phyloP scores from a whole-genome alignment of 768 basidiomycete species.

The Mycena maculata region DNA sequence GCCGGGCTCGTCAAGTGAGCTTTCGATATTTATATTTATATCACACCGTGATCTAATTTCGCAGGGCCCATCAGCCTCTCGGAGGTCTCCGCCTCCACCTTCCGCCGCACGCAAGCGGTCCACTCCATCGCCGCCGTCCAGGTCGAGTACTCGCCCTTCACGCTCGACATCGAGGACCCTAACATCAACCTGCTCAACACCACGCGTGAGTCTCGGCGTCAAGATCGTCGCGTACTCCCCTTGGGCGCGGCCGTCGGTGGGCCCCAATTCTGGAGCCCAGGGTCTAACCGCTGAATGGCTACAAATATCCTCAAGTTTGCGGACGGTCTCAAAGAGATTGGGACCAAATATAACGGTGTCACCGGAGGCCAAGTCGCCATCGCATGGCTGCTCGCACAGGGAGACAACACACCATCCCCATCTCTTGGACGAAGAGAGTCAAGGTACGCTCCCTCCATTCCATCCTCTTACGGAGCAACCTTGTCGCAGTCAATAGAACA shows the following conservation, averaged over 20 bases:
- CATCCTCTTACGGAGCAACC: no score
- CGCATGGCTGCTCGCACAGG: constrained; percentile 64
- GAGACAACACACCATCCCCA: constrained; percentile 58
- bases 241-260: constrained; percentile 47
- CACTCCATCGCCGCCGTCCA: constrained; percentile 50
- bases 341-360: constrained; percentile 49
- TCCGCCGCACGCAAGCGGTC: constrained; percentile 50
- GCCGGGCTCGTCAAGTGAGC: constrained; percentile 20
- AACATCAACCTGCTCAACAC: constrained; percentile 44
- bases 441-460: constrained; percentile 36
- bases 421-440: constrained; percentile 59
- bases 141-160: constrained; percentile 52
- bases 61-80: constrained; percentile 49
- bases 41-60: neutral
- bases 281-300: constrained; percentile 14
- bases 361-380: constrained; percentile 60
- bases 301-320: constrained; percentile 56
- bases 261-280: constrained; percentile 31
- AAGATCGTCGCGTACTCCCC: constrained; percentile 52
- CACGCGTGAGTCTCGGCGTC: constrained; percentile 48
- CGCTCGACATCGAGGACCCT: constrained; percentile 40
- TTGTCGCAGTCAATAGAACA: constrained; percentile 54
- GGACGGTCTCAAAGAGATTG: constrained; percentile 51
- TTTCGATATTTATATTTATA: no score
- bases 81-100: constrained; percentile 44